phyloP scores from a whole-genome alignment of 2,329 filamentous ascomycete genomes.

The Aspergillus carbonarius region DNA sequence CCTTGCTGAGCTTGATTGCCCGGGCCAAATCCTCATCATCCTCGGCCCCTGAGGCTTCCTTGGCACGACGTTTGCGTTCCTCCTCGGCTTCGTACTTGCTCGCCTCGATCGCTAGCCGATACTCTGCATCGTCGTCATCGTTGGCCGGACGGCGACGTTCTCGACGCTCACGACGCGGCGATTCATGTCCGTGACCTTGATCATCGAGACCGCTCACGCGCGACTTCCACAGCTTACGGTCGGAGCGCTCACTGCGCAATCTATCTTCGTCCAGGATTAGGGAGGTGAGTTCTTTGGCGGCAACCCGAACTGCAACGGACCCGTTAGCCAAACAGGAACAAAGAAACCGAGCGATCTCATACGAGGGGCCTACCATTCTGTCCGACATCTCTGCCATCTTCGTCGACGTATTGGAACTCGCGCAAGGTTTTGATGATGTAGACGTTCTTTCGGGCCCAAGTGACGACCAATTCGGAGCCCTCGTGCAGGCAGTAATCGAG shows the following conservation, averaged over 20 bases:
- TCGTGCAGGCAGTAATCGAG: conserved; percentile 98
- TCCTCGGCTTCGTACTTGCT: conserved; percentile 96
- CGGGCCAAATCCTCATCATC: conserved; percentile 90
- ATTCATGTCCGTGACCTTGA: conserved; percentile 43
- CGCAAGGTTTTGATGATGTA: conserved; percentile 98
- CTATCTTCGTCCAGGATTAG: conserved; percentile 92
- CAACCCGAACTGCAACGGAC: conserved; percentile 71
- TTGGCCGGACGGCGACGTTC: conserved; percentile 53
- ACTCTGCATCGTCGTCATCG: conserved; percentile 88
- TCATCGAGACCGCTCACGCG: conserved; percentile 93
- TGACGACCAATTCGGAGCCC: conserved; percentile 92
- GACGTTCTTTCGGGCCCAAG: conserved; percentile 96
- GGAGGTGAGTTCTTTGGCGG: conserved; percentile 91
- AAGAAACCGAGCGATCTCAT: not conserved
- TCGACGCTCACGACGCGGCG: conserved; percentile 46
- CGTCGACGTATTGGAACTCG: conserved; percentile 95
- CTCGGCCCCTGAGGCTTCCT: conserved; percentile 56
- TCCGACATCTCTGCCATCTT: conserved; percentile 91
- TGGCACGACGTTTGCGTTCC: conserved; percentile 70
- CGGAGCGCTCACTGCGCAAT: conserved; percentile 81
- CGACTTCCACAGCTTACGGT: conserved; percentile 94
- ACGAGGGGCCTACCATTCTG: conserved; percentile 73
- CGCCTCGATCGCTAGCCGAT: conserved; percentile 85
- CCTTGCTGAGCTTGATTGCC: conserved; percentile 91
- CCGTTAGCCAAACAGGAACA: conserved; percentile 1